Conservation (phyloP, 306 rosid genomes). For the Datisca glomerata region DNA sequence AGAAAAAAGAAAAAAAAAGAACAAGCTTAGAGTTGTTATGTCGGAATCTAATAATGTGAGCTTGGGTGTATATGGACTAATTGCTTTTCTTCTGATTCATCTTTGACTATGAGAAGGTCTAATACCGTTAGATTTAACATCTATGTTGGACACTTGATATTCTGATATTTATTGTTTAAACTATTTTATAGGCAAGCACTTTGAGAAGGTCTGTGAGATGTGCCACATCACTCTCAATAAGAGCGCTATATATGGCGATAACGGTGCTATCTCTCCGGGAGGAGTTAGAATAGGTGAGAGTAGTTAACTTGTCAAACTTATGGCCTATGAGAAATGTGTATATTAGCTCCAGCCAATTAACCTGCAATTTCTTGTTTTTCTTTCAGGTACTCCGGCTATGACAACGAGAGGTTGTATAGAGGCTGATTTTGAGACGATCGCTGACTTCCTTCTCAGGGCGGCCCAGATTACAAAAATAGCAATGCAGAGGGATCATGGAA, state of each 20-base stretch:
- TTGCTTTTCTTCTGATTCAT: no score
- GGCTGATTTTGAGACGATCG: slow-evolving; percentile 67
- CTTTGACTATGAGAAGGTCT: no score
- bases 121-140: no score
- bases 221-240: slow-evolving; percentile 69
- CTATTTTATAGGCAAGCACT: slow-evolving; percentile 48
- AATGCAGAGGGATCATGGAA: slow-evolving; percentile 53
- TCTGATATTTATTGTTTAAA: slow-evolving; percentile 1
- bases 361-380: not conserved
- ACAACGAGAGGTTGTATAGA: slow-evolving; percentile 77
- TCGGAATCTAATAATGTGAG: no score
- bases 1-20: no score
- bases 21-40: no score
- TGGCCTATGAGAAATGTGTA: not conserved
- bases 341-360: not conserved
- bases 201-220: slow-evolving; percentile 71
- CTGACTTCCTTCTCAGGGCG: slow-evolving; percentile 61
- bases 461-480: slow-evolving; percentile 46
- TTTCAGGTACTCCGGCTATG: slow-evolving; percentile 87
- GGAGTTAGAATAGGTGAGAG: slow-evolving; percentile 90
- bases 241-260: slow-evolving; percentile 49
- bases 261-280: slow-evolving; percentile 60
- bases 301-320: not conserved
- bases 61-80: no score
- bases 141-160: not conserved